A percentile compares a stretch with the other conserved stretches of the same genome.
Evolutionary conservation across 768 basidiomycete species (phyloP).

Genomic region (Mycena haematopus): DNA sequence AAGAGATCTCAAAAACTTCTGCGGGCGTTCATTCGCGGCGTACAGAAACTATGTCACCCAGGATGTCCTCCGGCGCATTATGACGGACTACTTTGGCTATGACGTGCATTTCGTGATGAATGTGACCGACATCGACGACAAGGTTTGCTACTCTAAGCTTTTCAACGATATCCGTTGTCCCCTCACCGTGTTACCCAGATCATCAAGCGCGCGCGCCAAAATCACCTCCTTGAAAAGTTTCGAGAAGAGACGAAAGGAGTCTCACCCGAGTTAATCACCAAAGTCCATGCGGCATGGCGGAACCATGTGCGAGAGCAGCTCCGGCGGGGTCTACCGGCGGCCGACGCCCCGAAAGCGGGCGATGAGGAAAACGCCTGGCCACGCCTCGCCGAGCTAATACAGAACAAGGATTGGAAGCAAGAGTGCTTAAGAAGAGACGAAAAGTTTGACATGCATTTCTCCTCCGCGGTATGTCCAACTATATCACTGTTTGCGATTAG

Average conservation of each 20-base stretch:
- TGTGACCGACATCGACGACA: slow-evolving; percentile 99
- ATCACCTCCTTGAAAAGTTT: slow-evolving; percentile 71
- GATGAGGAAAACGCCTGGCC: slow-evolving; percentile 62
- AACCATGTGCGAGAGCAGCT: slow-evolving; percentile 69
- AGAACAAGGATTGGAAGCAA: slow-evolving; percentile 68
- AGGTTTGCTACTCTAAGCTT: slow-evolving; percentile 57
- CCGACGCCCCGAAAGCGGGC: slow-evolving; percentile 54
- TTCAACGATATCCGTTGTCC: slow-evolving; percentile 4
- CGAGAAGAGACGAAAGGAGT: slow-evolving; percentile 59
- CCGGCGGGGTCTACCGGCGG: slow-evolving; percentile 63
- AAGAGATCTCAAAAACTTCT: slow-evolving; percentile 3
- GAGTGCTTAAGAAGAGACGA: slow-evolving; percentile 82
- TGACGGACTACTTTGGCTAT: slow-evolving; percentile 96
- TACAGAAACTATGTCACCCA: slow-evolving; percentile 95
- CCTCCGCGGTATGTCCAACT: slow-evolving; percentile 67
- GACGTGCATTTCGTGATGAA: slow-evolving; percentile 99
- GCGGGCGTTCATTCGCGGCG: slow-evolving; percentile 6
- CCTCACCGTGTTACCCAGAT: slow-evolving; percentile 61
- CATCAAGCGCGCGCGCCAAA: slow-evolving; percentile 88
- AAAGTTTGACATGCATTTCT: slow-evolving; percentile 91
- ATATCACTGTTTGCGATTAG: slow-evolving; percentile 21
- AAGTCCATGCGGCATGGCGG: slow-evolving; percentile 69
- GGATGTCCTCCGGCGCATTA: slow-evolving; percentile 87
- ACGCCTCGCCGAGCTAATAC: slow-evolving; percentile 53
- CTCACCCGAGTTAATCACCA: slow-evolving; percentile 61